A percentile compares a stretch with the other conserved stretches of the same genome.
phyloP scores from a whole-genome alignment of 1,139 yeast species.

The Pichia sp. region DNA sequence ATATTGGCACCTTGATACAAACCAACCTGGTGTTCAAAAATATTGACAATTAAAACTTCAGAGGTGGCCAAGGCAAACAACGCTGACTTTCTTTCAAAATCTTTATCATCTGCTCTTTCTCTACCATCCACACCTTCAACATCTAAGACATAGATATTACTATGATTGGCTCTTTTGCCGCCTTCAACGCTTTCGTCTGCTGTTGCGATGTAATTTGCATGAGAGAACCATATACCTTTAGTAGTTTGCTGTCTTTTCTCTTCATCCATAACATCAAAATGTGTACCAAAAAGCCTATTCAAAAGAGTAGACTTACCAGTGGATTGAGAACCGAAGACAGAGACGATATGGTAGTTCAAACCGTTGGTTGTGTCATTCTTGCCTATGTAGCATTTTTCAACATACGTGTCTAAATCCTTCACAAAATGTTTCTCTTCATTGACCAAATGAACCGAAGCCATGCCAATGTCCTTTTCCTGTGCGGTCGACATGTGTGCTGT shows the following conservation, averaged over 20 bases:
- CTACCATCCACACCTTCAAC: constrained; percentile 99
- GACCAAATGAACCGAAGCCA: constrained; percentile 64
- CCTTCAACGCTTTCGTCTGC: constrained; percentile 13
- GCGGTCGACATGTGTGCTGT: not conserved
- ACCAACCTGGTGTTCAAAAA: constrained; percentile 98
- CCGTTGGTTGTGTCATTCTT: constrained; percentile 42
- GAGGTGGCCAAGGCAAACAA: constrained; percentile 91
- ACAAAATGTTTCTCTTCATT: constrained; percentile 75
- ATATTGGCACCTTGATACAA: constrained; percentile 96
- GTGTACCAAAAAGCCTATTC: constrained; percentile 80
- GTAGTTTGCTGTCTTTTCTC: constrained; percentile 80
- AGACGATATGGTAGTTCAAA: constrained; percentile 80
- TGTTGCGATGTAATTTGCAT: constrained; percentile 40
- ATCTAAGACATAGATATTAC: constrained; percentile 78
- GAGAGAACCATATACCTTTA: constrained; percentile 92
- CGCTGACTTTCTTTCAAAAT: constrained; percentile 95
- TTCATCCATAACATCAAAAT: constrained; percentile 94
- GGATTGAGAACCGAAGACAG: constrained; percentile 96
- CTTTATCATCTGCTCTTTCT: constrained; percentile 98
- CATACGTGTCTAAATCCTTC: constrained; percentile 29
- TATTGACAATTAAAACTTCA: constrained; percentile 84
- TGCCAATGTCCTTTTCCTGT: not conserved
- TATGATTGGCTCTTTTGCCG: constrained; percentile 19
- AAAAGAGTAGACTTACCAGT: constrained; percentile 94
- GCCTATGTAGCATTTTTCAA: constrained; percentile 33